Percentiles rank a stretch among this genome's conserved stretches.
Evolutionary conservation across 2,329 filamentous ascomycete species (phyloP).

Genomic region (Coleophoma crateriformis): DNA sequence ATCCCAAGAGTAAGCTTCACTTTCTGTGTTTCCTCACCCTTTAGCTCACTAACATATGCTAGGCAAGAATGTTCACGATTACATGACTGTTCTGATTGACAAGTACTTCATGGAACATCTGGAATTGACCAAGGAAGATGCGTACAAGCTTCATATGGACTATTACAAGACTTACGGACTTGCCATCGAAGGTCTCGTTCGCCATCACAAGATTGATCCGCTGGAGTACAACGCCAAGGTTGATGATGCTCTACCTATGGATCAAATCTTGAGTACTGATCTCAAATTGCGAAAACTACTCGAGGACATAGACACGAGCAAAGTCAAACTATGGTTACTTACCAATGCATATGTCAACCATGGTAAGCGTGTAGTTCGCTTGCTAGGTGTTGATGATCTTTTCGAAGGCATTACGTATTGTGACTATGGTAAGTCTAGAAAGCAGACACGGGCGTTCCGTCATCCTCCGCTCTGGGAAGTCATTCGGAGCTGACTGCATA

Average conservation of each 20-base stretch:
- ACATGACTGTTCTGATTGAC: conserved; percentile 80
- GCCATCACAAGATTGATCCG: conserved; percentile 91
- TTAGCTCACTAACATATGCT: conserved; percentile 1
- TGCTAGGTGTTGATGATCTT: conserved; percentile 78
- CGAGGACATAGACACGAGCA: conserved; percentile 73
- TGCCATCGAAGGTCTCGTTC: conserved; percentile 91
- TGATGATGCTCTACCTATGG: conserved; percentile 87
- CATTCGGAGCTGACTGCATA: no score
- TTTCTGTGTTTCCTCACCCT: background rate
- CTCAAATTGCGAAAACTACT: conserved; percentile 69
- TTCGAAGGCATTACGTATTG: conserved; percentile 97
- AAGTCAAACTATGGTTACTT: conserved; percentile 88
- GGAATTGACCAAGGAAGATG: conserved; percentile 68
- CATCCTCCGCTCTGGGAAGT: no score
- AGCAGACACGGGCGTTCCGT: no score
- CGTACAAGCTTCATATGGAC: conserved; percentile 77
- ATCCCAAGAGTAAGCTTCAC: conserved; percentile 66
- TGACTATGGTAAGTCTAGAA: conserved; percentile 54
- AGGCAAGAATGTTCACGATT: conserved; percentile 77
- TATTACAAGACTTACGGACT: conserved; percentile 97
- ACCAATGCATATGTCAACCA: conserved; percentile 96
- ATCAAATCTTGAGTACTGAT: conserved; percentile 76
- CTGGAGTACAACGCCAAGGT: conserved; percentile 92
- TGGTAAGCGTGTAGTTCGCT: conserved; percentile 71
- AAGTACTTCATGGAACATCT: conserved; percentile 56